Evolutionary conservation across 2,329 filamentous ascomycete species (phyloP).

Genomic region (Curvularia hawaiiensis): DNA sequence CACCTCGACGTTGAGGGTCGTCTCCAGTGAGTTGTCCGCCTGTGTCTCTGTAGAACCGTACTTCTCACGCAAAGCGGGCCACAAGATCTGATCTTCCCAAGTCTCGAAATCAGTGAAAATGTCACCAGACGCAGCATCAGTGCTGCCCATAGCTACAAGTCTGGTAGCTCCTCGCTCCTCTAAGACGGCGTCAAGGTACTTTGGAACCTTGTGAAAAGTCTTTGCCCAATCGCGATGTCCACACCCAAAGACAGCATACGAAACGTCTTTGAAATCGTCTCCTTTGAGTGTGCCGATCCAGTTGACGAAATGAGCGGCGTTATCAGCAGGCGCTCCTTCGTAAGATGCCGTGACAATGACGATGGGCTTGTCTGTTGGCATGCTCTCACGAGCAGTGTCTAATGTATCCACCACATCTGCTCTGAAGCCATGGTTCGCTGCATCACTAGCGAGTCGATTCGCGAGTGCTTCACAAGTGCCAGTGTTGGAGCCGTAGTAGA

Average conservation of each 20-base stretch:
- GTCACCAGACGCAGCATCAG: slow-evolving; percentile 47
- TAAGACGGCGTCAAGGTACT: slow-evolving; percentile 41
- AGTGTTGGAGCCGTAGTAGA: slow-evolving; percentile 50
- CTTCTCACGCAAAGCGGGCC: slow-evolving; percentile 43
- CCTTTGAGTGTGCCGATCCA: slow-evolving; percentile 45
- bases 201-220: slow-evolving; percentile 51
- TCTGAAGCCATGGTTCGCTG: slow-evolving; percentile 44
- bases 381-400: slow-evolving; percentile 41
- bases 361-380: slow-evolving; percentile 46
- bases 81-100: slow-evolving; percentile 48
- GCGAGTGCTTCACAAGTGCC: slow-evolving; percentile 52
- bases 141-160: slow-evolving; percentile 40
- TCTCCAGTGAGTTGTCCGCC: slow-evolving; percentile 32
- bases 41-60: slow-evolving; percentile 35
- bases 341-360: slow-evolving; percentile 50
- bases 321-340: slow-evolving; percentile 52
- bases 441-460: slow-evolving; percentile 44
- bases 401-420: slow-evolving; percentile 43
- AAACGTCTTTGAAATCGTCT: slow-evolving; percentile 39
- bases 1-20: slow-evolving; percentile 39
- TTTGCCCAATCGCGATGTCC: slow-evolving; percentile 51
- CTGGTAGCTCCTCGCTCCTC: slow-evolving; percentile 38
- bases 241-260: slow-evolving; percentile 50
- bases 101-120: slow-evolving; percentile 51
- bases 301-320: slow-evolving; percentile 49